phyloP scores from a whole-genome alignment of 225 moss, liverwort and hornwort genomes.

The Rhytidiadelphus loreus region DNA sequence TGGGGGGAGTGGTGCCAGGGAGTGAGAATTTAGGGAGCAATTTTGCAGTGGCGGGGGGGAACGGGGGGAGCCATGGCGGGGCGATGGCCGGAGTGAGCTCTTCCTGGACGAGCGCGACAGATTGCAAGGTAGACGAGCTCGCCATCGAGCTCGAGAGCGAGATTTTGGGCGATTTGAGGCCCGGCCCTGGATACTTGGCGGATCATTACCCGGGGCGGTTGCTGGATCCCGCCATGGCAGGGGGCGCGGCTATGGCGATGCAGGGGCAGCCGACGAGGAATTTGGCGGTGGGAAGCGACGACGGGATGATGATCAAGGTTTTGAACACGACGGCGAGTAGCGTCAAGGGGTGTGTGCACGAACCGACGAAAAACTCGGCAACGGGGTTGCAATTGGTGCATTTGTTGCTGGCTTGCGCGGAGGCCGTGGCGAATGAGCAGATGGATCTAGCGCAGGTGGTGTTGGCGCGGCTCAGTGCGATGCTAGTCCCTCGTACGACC shows the following conservation, averaged over 20 bases:
- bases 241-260: neutral
- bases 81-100: neutral
- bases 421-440: constrained; percentile 68
- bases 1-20: neutral
- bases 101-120: neutral
- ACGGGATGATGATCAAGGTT: constrained; percentile 13
- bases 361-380: neutral
- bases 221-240: neutral
- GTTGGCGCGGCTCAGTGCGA: constrained; percentile 83
- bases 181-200: constrained; percentile 17
- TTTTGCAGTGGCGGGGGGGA: neutral
- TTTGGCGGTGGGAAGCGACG: neutral
- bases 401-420: constrained; percentile 75
- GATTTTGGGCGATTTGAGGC: constrained; percentile 16
- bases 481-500: constrained; percentile 56
- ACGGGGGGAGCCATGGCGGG: neutral
- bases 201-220: constrained; percentile 26
- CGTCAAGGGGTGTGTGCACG: neutral
- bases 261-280: neutral
- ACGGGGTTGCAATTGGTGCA: constrained; percentile 88
- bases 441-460: constrained; percentile 69
- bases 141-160: constrained; percentile 17
- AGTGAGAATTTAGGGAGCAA: neutral
- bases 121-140: constrained; percentile 6
- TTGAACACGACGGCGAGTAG: neutral